A percentile compares a stretch with the other conserved stretches of the same genome.
These are phyloP conservation scores for Euryodendron excelsum DNA, from an alignment of 148 eudicot species.

Conservation along the genomic window DNA sequence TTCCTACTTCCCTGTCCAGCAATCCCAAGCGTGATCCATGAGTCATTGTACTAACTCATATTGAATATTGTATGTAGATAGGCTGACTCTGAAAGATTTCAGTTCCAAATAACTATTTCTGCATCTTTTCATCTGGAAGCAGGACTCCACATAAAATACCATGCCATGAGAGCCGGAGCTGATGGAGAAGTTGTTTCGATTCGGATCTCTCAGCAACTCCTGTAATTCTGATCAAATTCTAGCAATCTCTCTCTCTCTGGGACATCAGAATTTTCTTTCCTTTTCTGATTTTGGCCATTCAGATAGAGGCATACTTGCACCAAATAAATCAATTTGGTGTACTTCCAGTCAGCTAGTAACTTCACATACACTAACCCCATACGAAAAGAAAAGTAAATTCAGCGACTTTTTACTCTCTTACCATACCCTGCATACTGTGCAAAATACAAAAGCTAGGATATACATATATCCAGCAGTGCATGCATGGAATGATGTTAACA, in stretches of 20 bases:
- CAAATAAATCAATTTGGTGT: conserved; percentile 4
- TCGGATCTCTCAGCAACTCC: conserved; percentile 87
- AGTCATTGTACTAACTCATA: background rate
- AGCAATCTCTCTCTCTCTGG: background rate
- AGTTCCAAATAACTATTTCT: background rate
- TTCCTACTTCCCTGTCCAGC: background rate
- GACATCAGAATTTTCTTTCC: background rate
- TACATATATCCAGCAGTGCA: too few relatives aligned
- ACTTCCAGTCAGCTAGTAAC: background rate
- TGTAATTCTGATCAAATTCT: conserved; percentile 26
- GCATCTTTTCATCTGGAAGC: conserved; percentile 15
- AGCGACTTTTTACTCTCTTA: background rate
- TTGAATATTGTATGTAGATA: too few relatives aligned
- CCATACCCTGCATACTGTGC: too few relatives aligned
- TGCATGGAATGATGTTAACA: too few relatives aligned
- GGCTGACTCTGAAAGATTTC: conserved; percentile 1
- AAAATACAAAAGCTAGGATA: too few relatives aligned
- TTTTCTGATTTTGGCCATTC: background rate
- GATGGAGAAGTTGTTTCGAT: conserved; percentile 71
- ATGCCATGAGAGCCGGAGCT: conserved; percentile 70
- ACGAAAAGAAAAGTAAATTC: background rate
- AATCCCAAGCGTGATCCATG: background rate
- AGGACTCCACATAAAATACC: conserved; percentile 76
- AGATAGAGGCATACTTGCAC: background rate
- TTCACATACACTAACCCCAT: conserved; percentile 2